Percentiles rank a stretch among this genome's conserved stretches.
Evolutionary conservation across 2,329 filamentous ascomycete species (phyloP).

Genomic region (Chaetomium olivaceum): DNA sequence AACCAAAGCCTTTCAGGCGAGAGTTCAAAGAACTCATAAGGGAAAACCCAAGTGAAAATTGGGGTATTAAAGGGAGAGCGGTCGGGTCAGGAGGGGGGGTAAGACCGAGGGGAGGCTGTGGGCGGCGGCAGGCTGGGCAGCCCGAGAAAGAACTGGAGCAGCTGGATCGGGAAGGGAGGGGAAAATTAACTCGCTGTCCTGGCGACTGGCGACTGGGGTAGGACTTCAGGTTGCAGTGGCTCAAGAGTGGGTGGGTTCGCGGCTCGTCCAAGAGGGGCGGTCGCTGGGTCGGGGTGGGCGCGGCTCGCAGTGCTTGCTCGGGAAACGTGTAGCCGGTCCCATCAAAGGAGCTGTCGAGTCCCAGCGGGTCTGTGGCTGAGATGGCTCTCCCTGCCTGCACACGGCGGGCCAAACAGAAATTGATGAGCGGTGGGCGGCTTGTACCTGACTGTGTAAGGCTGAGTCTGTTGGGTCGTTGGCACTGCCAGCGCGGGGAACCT

Average conservation of each 20-base stretch:
- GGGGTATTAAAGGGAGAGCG: conserved; percentile 38
- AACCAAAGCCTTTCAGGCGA: conserved; percentile 76
- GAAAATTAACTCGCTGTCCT: conserved; percentile 26
- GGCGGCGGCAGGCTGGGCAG: conserved; percentile 31
- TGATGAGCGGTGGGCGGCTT: conserved; percentile 21
- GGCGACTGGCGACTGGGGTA: conserved; percentile 23
- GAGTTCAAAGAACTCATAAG: conserved; percentile 79
- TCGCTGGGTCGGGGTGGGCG: conserved; percentile 16
- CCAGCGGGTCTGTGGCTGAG: conserved; percentile 29
- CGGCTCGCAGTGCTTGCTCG: conserved; percentile 27
- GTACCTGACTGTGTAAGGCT: too few relatives aligned
- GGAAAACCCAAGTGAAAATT: conserved; percentile 30
- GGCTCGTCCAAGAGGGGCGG: conserved; percentile 10
- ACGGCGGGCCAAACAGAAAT: conserved; percentile 27
- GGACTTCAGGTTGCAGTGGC: conserved; percentile 27
- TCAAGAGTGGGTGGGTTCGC: conserved; percentile 24
- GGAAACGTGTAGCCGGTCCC: conserved; percentile 3
- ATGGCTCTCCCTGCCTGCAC: conserved; percentile 28
- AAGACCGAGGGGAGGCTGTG: conserved; percentile 33
- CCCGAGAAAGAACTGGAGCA: conserved; percentile 24
- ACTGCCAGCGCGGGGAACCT: conserved; percentile 14
- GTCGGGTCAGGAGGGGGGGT: conserved; percentile 25
- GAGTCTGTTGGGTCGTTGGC: conserved; percentile 26
- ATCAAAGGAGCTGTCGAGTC: conserved; percentile 14
- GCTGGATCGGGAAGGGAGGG: conserved; percentile 28